phyloP scores from a whole-genome alignment of 2,329 filamentous ascomycete species.

The Ophiocordyceps robertsii region DNA sequence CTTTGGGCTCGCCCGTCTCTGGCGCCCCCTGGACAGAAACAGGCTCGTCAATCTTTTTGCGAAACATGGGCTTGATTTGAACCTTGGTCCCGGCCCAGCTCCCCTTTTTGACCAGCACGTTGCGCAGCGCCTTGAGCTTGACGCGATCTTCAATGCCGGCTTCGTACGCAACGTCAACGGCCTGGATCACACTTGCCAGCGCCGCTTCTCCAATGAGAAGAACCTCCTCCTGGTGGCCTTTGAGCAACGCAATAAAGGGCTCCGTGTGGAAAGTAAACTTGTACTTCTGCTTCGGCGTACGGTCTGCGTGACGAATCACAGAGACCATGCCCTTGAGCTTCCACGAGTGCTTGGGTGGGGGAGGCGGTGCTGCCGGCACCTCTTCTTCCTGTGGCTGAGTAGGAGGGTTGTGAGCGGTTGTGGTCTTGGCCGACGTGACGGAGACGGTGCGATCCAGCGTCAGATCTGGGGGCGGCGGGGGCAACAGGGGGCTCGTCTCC shows the following conservation, averaged over 20 bases:
- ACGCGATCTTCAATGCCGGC: constrained; percentile 71
- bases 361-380: constrained; percentile 45
- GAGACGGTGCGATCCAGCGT: constrained; percentile 15
- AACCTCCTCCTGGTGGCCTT: constrained; percentile 93
- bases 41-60: constrained; percentile 62
- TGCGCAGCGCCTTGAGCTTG: constrained; percentile 76
- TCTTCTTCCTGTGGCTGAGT: constrained; percentile 13
- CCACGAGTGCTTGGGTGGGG: constrained; percentile 83
- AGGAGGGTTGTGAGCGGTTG: constrained; percentile 11
- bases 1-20: constrained; percentile 9
- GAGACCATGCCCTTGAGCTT: constrained; percentile 96
- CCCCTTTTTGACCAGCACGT: constrained; percentile 84
- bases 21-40: constrained; percentile 21
- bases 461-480: constrained; percentile 18
- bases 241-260: constrained; percentile 87
- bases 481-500: constrained; percentile 19
- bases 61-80: constrained; percentile 98
- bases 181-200: constrained; percentile 74
- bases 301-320: constrained; percentile 89
- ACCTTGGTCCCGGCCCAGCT: constrained; percentile 94
- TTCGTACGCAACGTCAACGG: constrained; percentile 67
- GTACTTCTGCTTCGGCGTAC: constrained; percentile 97
- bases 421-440: constrained; percentile 21
- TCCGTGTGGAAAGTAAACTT: constrained; percentile 98
- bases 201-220: constrained; percentile 85